phyloP scores from a whole-genome alignment of 495 filamentous ascomycete species.

The Parathielavia appendiculata region DNA sequence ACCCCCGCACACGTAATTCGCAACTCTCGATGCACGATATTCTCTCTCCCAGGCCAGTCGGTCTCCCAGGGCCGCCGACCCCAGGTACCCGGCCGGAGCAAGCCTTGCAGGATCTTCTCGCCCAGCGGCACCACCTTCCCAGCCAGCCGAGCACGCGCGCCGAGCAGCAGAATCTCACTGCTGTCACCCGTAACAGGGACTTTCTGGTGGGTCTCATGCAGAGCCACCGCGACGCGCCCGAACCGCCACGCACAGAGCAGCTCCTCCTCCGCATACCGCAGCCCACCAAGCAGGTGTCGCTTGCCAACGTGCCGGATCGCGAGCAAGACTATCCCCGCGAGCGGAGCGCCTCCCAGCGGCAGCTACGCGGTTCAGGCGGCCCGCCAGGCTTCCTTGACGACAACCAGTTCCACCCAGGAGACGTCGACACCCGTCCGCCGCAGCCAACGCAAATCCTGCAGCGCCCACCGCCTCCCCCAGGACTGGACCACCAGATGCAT shows the following conservation, averaged over 20 bases:
- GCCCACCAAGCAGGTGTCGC: constrained; percentile 29
- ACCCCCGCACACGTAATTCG: constrained; percentile 28
- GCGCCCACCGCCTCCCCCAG: constrained; percentile 49
- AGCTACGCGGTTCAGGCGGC: constrained; percentile 27
- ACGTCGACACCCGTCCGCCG: constrained; percentile 34
- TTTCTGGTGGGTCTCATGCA: constrained; percentile 55
- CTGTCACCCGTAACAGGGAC: constrained; percentile 47
- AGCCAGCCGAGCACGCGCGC: constrained; percentile 35
- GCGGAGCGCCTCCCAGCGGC: constrained; percentile 26
- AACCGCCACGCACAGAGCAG: constrained; percentile 42
- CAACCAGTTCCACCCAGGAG: constrained; percentile 38
- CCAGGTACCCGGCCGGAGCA: constrained; percentile 44
- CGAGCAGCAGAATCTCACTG: constrained; percentile 36
- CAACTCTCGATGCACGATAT: constrained; percentile 39
- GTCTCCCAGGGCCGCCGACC: constrained; percentile 35
- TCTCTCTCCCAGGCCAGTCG: constrained; percentile 38
- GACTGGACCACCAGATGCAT: constrained; percentile 47
- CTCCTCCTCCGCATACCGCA: constrained; percentile 29
- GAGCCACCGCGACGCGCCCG: constrained; percentile 39
- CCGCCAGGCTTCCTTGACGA: constrained; percentile 42
- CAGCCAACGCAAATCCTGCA: constrained; percentile 52
- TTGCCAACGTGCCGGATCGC: constrained; percentile 35
- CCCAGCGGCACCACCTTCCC: constrained; percentile 43
- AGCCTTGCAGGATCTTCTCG: constrained; percentile 49
- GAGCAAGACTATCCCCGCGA: constrained; percentile 41